Base-by-base conservation (phyloP, 305 asterid species). In the Stenogyne calaminthoides region DNA sequence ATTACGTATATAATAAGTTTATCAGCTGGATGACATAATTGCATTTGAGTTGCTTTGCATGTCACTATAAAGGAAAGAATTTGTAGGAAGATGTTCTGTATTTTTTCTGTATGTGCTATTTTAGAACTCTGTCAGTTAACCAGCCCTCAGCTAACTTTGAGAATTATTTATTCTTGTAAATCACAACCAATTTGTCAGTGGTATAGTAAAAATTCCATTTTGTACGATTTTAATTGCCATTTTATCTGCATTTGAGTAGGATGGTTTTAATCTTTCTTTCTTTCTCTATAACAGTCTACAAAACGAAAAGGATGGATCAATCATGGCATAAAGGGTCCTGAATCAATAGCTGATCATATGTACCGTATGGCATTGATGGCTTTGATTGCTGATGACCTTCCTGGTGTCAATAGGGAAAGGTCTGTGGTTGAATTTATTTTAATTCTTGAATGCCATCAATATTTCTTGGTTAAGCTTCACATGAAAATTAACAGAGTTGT, bases 341-440 rank as follows among this genome's bases (percentile, higher is more conserved):
- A 88, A 72, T 88, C 93, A 15, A 88, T 88, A 65, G 93, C 93
- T 77, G 97, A 85, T 82, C 87, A 94, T 78, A 94, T 91, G 99
- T 94, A 91, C 73, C 93, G 93, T 9, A 94, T 91, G 99, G 78
- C 99, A 58, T 67, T 94, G 91, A 94, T 91, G 99, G 88, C 99
- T 73, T 84, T 94, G 84, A 91, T 94, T 79, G 93, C 82, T 74
- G 84, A 85, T 44, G 97, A 90, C 73, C 80, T 85, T 80, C 97
- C 97, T 51, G 96, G 93, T 51, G 87, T 94, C 69, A 83, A 94
- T 78, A 86, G 97, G 85, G 99, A 94, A 80, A 91, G 99, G 99
- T 93, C n/a, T 78, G 73, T 74, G 55, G 14, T 80, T 81, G 12
- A 22, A 47, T 57, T 49, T 7, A 57, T 71, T 62, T 60, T 57